Evolutionary conservation across 23 red algal species (phyloP).

Genomic region (Cyanidioschyzon merolae): DNA sequence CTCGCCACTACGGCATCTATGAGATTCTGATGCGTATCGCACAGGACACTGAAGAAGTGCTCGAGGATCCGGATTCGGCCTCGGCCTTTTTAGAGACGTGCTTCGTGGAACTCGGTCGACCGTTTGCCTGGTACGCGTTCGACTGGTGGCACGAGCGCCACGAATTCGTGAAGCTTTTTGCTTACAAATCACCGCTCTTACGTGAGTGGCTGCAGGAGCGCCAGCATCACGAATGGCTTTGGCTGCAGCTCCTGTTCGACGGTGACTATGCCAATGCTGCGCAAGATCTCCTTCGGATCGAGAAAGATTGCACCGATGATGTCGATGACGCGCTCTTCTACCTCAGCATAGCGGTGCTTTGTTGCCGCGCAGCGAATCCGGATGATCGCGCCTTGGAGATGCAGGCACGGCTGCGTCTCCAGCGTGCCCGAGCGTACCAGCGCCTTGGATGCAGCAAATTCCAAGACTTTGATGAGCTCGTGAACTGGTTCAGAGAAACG

Average conservation of each 20-base stretch:
- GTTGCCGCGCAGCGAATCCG: neutral
- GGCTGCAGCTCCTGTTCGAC: neutral
- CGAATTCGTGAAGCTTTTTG: neutral
- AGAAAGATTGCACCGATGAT: neutral
- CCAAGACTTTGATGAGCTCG: neutral
- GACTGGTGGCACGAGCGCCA: conserved; percentile 6
- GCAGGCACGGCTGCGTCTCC: neutral
- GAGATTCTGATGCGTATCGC: neutral
- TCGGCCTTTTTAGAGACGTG: neutral
- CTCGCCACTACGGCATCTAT: neutral
- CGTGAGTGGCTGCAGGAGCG: neutral
- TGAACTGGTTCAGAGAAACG: neutral
- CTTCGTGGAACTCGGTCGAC: neutral
- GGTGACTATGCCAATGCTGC: neutral
- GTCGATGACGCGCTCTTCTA: neutral
- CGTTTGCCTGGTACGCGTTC: conserved; percentile 8
- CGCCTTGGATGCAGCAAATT: neutral
- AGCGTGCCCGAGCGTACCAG: neutral
- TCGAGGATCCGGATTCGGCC: neutral
- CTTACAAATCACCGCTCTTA: neutral
- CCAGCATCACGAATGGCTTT: neutral
- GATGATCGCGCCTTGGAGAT: neutral
- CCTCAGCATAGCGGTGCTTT: neutral
- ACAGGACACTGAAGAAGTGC: neutral
- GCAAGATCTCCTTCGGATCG: neutral